These are phyloP conservation scores for Dendrostoma leiphaemia DNA, from an alignment of 2,329 filamentous ascomycete species.

Conservation along the genomic window DNA sequence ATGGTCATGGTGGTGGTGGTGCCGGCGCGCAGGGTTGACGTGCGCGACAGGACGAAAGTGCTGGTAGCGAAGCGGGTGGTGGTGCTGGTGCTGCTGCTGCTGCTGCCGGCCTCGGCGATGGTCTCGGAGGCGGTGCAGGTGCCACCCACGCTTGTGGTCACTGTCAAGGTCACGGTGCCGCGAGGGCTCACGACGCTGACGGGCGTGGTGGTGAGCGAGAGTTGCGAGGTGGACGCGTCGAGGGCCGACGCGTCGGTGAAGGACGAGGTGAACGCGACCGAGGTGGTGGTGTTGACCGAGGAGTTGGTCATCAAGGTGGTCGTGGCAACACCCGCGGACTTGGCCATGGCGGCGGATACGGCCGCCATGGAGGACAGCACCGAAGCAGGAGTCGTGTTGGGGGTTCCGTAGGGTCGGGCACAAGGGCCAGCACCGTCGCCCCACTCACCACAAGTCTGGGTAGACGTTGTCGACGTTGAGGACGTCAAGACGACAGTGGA, in stretches of 20 bases:
- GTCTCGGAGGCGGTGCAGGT: background rate
- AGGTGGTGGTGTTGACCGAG: background rate
- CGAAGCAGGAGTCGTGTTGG: conserved; percentile 13
- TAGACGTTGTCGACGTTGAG: background rate
- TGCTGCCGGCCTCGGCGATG: background rate
- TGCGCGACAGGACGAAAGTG: background rate
- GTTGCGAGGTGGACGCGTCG: background rate
- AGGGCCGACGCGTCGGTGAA: conserved; percentile 1
- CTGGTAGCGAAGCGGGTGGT: conserved; percentile 1
- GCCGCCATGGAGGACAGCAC: conserved; percentile 3
- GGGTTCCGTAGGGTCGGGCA: conserved; percentile 14
- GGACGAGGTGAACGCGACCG: background rate
- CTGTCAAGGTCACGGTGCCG: conserved; percentile 8
- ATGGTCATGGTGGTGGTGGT: background rate
- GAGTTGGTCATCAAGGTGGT: background rate
- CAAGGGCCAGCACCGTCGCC: conserved; percentile 17
- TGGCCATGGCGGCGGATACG: background rate
- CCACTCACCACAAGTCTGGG: conserved; percentile 11
- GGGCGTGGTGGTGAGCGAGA: conserved; percentile 5
- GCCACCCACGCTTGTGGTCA: background rate
- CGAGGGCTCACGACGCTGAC: too few species aligned
- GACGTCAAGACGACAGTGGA: background rate
- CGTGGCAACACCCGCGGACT: background rate
- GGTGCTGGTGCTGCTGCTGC: background rate
- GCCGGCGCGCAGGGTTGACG: background rate